phyloP scores from a whole-genome alignment of 2,329 filamentous ascomycete genomes.

The Xylaria sp. region DNA sequence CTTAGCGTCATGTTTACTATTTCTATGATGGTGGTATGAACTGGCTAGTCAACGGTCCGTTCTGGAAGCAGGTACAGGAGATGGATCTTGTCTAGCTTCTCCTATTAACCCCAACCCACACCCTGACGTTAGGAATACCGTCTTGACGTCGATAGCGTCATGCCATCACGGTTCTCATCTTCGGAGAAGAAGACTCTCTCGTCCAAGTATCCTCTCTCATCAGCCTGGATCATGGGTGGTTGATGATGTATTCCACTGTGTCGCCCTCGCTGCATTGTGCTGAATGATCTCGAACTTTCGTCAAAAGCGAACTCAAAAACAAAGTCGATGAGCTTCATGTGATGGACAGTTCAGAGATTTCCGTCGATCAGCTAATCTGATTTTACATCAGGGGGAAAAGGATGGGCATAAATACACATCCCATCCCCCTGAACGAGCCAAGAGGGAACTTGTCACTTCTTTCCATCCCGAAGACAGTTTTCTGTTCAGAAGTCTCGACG shows the following conservation, averaged over 20 bases:
- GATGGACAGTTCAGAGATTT: neutral
- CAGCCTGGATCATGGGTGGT: neutral
- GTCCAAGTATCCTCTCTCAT: neutral
- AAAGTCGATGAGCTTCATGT: neutral
- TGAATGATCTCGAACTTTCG: constrained; percentile 16
- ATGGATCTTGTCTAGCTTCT: neutral
- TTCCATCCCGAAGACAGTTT: constrained; percentile 3
- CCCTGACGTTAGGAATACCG: neutral
- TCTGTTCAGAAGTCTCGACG: neutral
- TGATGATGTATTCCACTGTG: constrained; percentile 12
- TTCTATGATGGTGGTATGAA: constrained; percentile 17
- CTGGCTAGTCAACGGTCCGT: neutral
- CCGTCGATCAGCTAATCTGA: no score
- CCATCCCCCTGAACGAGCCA: no score
- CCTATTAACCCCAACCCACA: neutral
- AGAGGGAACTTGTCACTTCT: neutral
- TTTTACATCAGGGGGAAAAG: no score
- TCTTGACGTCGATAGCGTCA: constrained; percentile 7
- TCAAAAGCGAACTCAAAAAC: constrained; percentile 16
- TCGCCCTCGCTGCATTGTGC: neutral
- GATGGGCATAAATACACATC: constrained; percentile 6
- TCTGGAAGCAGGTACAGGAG: neutral
- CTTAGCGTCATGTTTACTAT: neutral
- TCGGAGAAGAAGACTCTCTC: neutral
- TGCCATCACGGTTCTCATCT: neutral